Percentiles rank a stretch among this genome's conserved stretches.
phyloP scores from a whole-genome alignment of 176 grass and related monocot genomes.

The Oryza officinalis region DNA sequence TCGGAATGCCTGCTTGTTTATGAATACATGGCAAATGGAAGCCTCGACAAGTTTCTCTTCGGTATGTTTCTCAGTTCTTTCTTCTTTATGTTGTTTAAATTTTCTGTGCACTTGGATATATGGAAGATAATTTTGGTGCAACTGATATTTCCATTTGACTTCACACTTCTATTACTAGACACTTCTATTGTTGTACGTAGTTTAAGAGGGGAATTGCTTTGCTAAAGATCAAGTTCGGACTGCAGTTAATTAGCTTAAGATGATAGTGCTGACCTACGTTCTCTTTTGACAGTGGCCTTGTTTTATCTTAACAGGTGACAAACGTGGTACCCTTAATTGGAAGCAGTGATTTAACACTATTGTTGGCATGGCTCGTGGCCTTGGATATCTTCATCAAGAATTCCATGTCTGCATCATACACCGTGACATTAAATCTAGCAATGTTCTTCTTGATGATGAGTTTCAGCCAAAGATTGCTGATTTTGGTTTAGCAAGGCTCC shows the following conservation, averaged over 20 bases:
- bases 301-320: conserved; percentile 54
- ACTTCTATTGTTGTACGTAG: not conserved
- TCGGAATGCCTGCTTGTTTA: conserved; percentile 72
- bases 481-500: conserved; percentile 78
- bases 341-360: conserved; percentile 76
- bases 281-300: conserved; percentile 6
- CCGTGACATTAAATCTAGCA: conserved; percentile 85
- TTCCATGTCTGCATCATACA: conserved; percentile 90
- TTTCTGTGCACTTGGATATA: not conserved
- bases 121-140: not conserved
- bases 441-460: conserved; percentile 77
- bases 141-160: conserved; percentile 9
- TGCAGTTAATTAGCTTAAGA: conserved; percentile 9
- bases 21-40: conserved; percentile 91
- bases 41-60: conserved; percentile 85
- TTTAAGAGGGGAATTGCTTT: not conserved
- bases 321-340: conserved; percentile 67
- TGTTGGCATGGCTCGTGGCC: conserved; percentile 78
- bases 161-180: conserved; percentile 1
- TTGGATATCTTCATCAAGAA: conserved; percentile 82
- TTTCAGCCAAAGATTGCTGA: conserved; percentile 79
- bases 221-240: not conserved
- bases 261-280: not conserved
- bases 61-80: conserved; percentile 49
- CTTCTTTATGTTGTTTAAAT: conserved; percentile 34